Base-by-base conservation (phyloP, 1,139 yeast genomes). In the Yamadazyma oceani region DNA sequence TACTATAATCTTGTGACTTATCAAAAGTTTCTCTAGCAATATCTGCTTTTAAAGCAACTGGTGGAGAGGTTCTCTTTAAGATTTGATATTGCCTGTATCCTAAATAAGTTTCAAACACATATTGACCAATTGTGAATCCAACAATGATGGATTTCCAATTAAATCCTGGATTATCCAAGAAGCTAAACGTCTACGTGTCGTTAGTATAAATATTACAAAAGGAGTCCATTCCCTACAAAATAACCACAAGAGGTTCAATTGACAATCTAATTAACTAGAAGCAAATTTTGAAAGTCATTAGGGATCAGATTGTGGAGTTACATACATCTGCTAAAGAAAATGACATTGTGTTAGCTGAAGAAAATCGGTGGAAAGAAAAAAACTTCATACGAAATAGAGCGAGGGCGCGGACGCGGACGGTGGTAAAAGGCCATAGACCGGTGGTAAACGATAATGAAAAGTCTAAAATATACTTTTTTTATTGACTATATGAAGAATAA, bases 131-230 rank as follows among this genome's bases (percentile, higher is more conserved):
- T 9, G 95, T 77, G 55, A 88, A 80, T 3, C 90, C 89, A 36
- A 85, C 59, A 41, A 88, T 78, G 35, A 89, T 69, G 14, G 73
- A 56, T 55, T 87, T 88, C 96, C 96, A 90, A 48, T 87, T 75
- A 53, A 85, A 78, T 69, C 70, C 22, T 82, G 86, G 48, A 38
- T 46, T 52, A 40, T 62, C 66, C 36, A 66, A 59, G 39, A 64
- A 63, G 21, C 64, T 53, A 39, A 65, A 57, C 10, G 64, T 46
- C 53, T 49, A 15, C 11, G 10, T 8, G 8, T 15, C 9, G 52
- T 48, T 48, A 48, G 50, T 46, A 45, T 24, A 17, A 25, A 10
- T 24, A 21, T 27, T 14, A n/a, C n/a, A n/a, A n/a, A n/a, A n/a
- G n/a, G n/a, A n/a, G n/a, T n/a, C n/a, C n/a, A n/a, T n/a, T n/a